Evolutionary conservation across 108 stramenopile genomes (phyloP), one percentile per base, ranked within the genome.

Genomic region (Pseudonitzschia multistriata): DNA sequence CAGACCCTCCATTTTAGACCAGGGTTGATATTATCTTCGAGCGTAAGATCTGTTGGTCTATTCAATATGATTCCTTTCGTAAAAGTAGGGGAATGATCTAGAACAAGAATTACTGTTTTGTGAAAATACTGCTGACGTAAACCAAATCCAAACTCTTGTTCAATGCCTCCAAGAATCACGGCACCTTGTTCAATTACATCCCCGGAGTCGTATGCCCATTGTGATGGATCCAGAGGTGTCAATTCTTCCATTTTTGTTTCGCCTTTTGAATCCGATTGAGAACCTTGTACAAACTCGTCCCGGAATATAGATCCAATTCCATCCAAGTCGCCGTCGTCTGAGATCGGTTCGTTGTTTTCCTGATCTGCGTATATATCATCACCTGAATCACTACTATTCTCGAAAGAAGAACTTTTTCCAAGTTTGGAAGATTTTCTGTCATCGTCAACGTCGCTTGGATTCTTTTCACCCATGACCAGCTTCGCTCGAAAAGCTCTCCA

Each of bases 121-220:
- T 89, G 88, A 79, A 88, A 93, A 60, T 88, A 92, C 64, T 95
- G 94, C 70, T 95, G 94, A 28, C 91, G 81, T 5, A 95, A 71
- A 57, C 91, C 91, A 55, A 68, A 75, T 35, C 94, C 91, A 68
- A 83, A 89, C 27, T 84, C 88, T 79, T 89, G 87, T 62, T 88
- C 87, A 2, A 88, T 87, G 11, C 89, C 88, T 22, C 91, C 91
- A 34, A 95, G 69, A 34, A 95, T 88, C 25, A 95, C 79, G 28
- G 89, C 79, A 17, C 94, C 94, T 62, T 75, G 65, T 77, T 95
- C 94, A 70, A 95, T 89, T 2, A 90, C 84, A 30, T 85, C 87
- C 4, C 90, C 90, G 3, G 83, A 82, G 33, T 93, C 88, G 50
- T 90, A 94, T 33, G 90, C 92, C 88, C 86, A 91, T 71, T 87